These are phyloP conservation scores for Candida sanyaensis DNA, from an alignment of 1,139 yeast genomes.

Conservation along the genomic window DNA sequence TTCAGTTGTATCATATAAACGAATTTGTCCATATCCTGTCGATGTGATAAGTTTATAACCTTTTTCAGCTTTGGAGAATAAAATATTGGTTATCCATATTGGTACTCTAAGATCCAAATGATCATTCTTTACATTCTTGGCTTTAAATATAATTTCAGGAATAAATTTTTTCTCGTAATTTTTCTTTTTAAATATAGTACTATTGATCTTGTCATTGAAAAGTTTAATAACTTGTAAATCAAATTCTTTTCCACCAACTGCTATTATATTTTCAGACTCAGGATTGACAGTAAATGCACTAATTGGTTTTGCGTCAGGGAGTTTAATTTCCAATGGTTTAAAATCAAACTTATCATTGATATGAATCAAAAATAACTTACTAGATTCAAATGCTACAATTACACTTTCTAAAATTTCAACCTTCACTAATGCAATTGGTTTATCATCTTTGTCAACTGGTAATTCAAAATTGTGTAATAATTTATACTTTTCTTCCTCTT, in stretches of 20 bases:
- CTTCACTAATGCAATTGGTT: conserved; percentile 34
- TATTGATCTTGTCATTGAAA: conserved; percentile 25
- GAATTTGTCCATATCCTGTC: conserved; percentile 70
- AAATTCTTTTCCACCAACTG: conserved; percentile 75
- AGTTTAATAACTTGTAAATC: conserved; percentile 56
- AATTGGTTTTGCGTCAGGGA: conserved; percentile 45
- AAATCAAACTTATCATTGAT: conserved; percentile 28
- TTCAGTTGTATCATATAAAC: conserved; percentile 59
- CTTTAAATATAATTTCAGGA: conserved; percentile 45
- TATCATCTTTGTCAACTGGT: conserved; percentile 25
- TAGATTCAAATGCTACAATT: conserved; percentile 48
- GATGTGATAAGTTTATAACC: conserved; percentile 56
- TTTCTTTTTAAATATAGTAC: conserved; percentile 18
- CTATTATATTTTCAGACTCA: conserved; percentile 49
- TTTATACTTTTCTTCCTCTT: conserved; percentile 14
- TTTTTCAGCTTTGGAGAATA: conserved; percentile 33
- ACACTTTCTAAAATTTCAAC: conserved; percentile 32
- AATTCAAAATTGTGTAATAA: conserved; percentile 29
- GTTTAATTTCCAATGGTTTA: conserved; percentile 29
- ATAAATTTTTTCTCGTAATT: conserved; percentile 18
- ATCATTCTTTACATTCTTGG: conserved; percentile 68
- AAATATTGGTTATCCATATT: conserved; percentile 57
- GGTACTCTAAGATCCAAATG: conserved; percentile 69
- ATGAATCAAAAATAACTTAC: conserved; percentile 47
- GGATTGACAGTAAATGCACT: conserved; percentile 51